Evolutionary conservation across 2,329 filamentous ascomycete species (phyloP).

Genomic region (Hypoxylon sp.): DNA sequence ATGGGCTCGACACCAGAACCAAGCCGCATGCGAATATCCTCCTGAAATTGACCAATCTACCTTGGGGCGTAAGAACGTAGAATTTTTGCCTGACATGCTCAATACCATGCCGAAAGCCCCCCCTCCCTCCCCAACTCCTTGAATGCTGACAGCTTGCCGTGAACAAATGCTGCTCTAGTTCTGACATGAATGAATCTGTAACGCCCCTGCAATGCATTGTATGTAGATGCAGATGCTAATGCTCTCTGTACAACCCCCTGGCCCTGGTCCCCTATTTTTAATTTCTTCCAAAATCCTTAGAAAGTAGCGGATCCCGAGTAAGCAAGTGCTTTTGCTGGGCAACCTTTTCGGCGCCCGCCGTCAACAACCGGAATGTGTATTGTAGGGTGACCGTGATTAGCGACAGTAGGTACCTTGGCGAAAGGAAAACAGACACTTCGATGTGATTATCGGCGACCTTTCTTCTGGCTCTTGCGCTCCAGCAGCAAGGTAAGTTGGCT

Average conservation of each 20-base stretch:
- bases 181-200: conserved; percentile 25
- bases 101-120: conserved; percentile 9
- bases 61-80: conserved; percentile 24
- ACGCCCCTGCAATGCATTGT: conserved; percentile 37
- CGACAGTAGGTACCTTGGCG: not conserved
- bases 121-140: conserved; percentile 16
- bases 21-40: conserved; percentile 12
- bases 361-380: conserved; percentile 14
- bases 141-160: not conserved
- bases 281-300: conserved; percentile 4
- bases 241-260: conserved; percentile 21
- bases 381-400: not conserved
- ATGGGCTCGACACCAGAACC: not conserved
- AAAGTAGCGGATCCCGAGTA: conserved; percentile 7
- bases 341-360: conserved; percentile 14
- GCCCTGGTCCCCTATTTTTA: conserved; percentile 14
- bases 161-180: conserved; percentile 6
- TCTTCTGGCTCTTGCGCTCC: conserved; percentile 52
- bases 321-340: conserved; percentile 21
- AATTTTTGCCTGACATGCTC: conserved; percentile 23
- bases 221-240: conserved; percentile 29
- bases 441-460: conserved; percentile 38
- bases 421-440: no score
- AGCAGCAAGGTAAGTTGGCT: conserved; percentile 67
- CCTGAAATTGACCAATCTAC: conserved; percentile 13